A percentile compares a stretch with the other conserved stretches of the same genome.
phyloP scores from a whole-genome alignment of 805 yeast genomes.

The Metschnikowia sp. region DNA sequence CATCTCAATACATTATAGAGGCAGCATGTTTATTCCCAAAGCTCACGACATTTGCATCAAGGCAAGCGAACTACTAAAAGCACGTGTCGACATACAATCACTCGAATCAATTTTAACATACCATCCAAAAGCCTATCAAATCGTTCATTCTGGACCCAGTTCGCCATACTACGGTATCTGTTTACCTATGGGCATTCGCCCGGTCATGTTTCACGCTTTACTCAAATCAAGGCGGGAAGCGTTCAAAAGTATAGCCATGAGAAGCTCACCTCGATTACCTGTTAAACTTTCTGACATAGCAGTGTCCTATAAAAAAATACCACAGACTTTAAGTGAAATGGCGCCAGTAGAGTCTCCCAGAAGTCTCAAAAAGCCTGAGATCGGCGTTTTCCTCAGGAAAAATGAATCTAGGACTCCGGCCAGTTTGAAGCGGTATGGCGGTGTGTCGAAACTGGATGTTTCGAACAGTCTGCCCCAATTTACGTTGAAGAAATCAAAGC shows the following conservation, averaged over 20 bases:
- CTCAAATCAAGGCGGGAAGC: slow-evolving; percentile 18
- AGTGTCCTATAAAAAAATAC: no score
- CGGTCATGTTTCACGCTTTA: slow-evolving; percentile 12
- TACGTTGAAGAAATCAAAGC: slow-evolving; percentile 23
- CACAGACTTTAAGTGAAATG: no score
- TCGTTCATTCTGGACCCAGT: slow-evolving; percentile 9
- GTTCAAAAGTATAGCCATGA: slow-evolving; percentile 11
- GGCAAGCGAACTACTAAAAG: slow-evolving; percentile 14
- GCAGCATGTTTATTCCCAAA: slow-evolving; percentile 26
- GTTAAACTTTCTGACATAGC: no score
- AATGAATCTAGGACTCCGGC: no score
- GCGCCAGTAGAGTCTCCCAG: no score
- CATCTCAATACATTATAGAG: no score
- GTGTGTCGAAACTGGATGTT: slow-evolving; percentile 12
- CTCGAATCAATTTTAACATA: slow-evolving; percentile 9
- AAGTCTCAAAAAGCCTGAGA: no score
- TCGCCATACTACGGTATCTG: slow-evolving; percentile 13
- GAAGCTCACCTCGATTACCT: no score
- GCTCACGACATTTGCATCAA: slow-evolving; percentile 11
- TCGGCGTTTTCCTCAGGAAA: no score
- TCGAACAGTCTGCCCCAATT: slow-evolving; percentile 36
- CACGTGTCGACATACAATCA: slow-evolving; percentile 10
- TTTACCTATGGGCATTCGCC: slow-evolving; percentile 10
- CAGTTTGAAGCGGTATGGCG: no score
- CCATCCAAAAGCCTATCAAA: slow-evolving; percentile 9